Conservation (phyloP, 805 yeast genomes). For the Blastobotrys peoriensis region DNA sequence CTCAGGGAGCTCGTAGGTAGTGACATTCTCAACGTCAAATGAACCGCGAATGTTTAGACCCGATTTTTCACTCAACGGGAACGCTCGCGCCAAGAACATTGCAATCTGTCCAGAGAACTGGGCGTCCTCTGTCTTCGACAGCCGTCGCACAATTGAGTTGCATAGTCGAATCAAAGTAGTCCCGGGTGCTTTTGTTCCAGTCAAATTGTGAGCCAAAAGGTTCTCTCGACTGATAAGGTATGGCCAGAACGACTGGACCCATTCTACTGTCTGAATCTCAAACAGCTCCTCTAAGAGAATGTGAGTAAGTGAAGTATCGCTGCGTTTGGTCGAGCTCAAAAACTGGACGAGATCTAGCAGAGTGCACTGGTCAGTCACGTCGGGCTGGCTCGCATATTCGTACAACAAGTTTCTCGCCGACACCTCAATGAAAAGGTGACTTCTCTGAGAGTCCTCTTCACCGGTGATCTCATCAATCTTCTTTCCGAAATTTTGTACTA, state of each 20-base stretch:
- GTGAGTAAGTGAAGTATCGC: conserved; percentile 21
- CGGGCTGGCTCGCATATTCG: conserved; percentile 8
- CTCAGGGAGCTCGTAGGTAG: conserved; percentile 21
- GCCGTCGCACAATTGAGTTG: conserved; percentile 29
- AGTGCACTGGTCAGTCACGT: conserved; percentile 11
- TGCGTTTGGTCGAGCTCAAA: conserved; percentile 8
- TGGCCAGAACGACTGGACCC: conserved; percentile 33
- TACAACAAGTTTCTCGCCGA: conserved; percentile 12
- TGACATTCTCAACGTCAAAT: conserved; percentile 30
- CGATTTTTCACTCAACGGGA: conserved; percentile 32
- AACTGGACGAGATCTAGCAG: conserved; percentile 19
- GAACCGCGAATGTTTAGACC: conserved; percentile 33
- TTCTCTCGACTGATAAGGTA: conserved; percentile 27
- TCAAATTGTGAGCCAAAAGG: conserved; percentile 20
- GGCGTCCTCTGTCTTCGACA: conserved; percentile 30
- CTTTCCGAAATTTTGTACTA: no score
- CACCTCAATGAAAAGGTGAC: conserved; percentile 3
- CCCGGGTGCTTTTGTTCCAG: conserved; percentile 30
- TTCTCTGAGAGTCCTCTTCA: background rate
- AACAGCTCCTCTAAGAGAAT: conserved; percentile 29
- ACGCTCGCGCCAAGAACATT: conserved; percentile 31
- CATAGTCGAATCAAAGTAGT: conserved; percentile 31
- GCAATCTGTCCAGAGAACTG: conserved; percentile 31
- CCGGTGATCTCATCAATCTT: background rate
- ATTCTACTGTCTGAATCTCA: conserved; percentile 28